phyloP scores from a whole-genome alignment of 176 grass and related monocot genomes.

The Bolboschoenus planiculmis region DNA sequence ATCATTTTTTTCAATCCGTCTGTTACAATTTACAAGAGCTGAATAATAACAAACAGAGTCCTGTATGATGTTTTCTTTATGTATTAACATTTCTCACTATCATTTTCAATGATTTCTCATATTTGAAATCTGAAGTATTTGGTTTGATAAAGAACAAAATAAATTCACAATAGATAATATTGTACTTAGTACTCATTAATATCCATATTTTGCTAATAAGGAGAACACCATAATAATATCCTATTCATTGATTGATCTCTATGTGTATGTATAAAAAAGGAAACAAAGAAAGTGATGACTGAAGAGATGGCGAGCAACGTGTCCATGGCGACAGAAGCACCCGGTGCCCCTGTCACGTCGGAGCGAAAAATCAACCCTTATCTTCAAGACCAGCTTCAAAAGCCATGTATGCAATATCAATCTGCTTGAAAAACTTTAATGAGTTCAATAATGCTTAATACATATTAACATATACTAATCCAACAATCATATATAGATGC shows the following conservation, averaged over 20 bases:
- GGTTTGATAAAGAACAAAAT: too few species aligned
- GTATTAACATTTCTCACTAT: too few species aligned
- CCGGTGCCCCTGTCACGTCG: conserved; percentile 30
- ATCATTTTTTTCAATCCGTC: not conserved
- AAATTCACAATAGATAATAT: too few species aligned
- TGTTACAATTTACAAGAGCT: too few species aligned
- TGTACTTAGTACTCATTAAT: too few species aligned
- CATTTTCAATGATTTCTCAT: not conserved
- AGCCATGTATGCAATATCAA: conserved; percentile 35
- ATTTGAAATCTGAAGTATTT: not conserved
- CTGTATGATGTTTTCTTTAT: not conserved
- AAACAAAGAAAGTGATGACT: not conserved
- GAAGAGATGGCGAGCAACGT: not conserved
- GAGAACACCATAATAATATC: too few species aligned
- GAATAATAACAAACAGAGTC: too few species aligned
- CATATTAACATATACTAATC: not conserved
- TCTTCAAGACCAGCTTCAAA: conserved; percentile 43
- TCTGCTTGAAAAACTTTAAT: not conserved
- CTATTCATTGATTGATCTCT: not conserved
- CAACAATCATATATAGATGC: not conserved
- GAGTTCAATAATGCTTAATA: not conserved
- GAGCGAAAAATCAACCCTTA: conserved; percentile 47
- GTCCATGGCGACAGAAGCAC: conserved; percentile 38
- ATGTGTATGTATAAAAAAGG: not conserved
- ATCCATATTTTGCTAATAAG: too few species aligned